Evolutionary conservation across 2,329 filamentous ascomycete genomes (phyloP).

Genomic region (Stachybotrys elegans): DNA sequence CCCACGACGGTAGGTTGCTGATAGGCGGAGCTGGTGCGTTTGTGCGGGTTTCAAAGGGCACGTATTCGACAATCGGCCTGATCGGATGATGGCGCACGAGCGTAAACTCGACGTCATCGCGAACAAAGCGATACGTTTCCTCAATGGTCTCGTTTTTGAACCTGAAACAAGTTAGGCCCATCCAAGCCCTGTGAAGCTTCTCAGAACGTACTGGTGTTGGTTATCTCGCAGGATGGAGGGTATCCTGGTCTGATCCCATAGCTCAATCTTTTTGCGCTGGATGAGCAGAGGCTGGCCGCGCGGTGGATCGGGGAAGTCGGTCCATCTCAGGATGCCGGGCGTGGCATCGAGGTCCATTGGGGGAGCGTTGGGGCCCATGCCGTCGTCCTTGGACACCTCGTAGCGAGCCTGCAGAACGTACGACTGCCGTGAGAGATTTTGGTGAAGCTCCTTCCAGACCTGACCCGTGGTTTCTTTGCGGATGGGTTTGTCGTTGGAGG

Average conservation of each 20-base stretch:
- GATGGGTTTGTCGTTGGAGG: slow-evolving; percentile 31
- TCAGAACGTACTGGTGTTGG: slow-evolving; percentile 38
- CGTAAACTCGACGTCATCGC: slow-evolving; percentile 49
- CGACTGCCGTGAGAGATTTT: slow-evolving; percentile 50
- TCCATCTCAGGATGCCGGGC: slow-evolving; percentile 50
- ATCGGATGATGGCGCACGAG: slow-evolving; percentile 43
- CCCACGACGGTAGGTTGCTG: slow-evolving; percentile 38
- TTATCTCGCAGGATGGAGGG: slow-evolving; percentile 46
- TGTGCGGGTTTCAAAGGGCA: slow-evolving; percentile 22
- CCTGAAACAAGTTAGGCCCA: slow-evolving; percentile 25
- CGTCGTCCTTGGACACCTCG: slow-evolving; percentile 41
- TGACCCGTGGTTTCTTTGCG: slow-evolving; percentile 28
- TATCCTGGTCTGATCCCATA: slow-evolving; percentile 46
- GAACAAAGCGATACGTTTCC: slow-evolving; percentile 48
- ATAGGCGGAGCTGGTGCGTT: slow-evolving; percentile 12
- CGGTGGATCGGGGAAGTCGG: slow-evolving; percentile 55
- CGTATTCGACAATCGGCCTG: slow-evolving; percentile 24
- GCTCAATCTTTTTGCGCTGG: slow-evolving; percentile 51
- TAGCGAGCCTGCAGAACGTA: slow-evolving; percentile 53
- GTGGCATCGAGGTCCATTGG: slow-evolving; percentile 34
- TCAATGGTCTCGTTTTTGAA: slow-evolving; percentile 49
- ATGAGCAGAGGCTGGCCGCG: slow-evolving; percentile 39
- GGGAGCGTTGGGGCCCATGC: slow-evolving; percentile 34
- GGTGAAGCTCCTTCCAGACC: slow-evolving; percentile 50
- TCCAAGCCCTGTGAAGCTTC: no score